Base-by-base conservation (phyloP, 2,329 filamentous ascomycete genomes). In the Elsinoe batatas region DNA sequence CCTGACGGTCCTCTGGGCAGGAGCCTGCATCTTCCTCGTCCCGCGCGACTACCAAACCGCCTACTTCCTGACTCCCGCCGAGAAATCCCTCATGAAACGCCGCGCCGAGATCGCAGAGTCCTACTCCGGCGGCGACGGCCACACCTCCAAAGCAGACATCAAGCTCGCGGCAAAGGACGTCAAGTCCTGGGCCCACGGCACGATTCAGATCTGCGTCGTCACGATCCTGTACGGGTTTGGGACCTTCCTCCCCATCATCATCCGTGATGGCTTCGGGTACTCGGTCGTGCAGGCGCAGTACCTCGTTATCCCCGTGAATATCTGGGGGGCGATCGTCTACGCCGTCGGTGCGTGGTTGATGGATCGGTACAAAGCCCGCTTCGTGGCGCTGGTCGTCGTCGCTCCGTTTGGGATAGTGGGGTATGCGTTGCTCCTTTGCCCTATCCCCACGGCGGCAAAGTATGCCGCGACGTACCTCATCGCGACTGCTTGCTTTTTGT, bases 211-310 rank as follows among this genome's bases (percentile, higher is more conserved):
- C 56, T 65, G 63, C 7, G 67, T 69, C 3, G 68, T 72, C 7
- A 71, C 70, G 0, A 69, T 72, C 11, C 57, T 72, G 8, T 73
- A 72, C 43, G 69, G 70, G 5, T 73, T 73, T 37, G 67, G 71
- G 2, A 72, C 70, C 0, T 74, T 74, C 49, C 60, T 74, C 1
- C 71, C 71, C 0, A 71, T 73, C 47, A 73, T 73, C 49, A 72
- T 73, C 46, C 68, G 68, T 17, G 65, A 72, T 15, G 65, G 66
- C 2, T 72, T 73, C 56, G 62, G 69, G 18, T 72, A 69, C 54
- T 69, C 68, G 1, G 69, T 68, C 1, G 64, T 71, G 10, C 66
- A 73, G 59, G 67, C 68, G 46, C 60, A 67, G 59, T 72, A 72
- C 53, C 62, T 72, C 3, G 69, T 71, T 7, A 71, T 72, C 15